Evolutionary conservation across 257 asterid species (phyloP).

Genomic region (Haberlea rhodopensis): DNA sequence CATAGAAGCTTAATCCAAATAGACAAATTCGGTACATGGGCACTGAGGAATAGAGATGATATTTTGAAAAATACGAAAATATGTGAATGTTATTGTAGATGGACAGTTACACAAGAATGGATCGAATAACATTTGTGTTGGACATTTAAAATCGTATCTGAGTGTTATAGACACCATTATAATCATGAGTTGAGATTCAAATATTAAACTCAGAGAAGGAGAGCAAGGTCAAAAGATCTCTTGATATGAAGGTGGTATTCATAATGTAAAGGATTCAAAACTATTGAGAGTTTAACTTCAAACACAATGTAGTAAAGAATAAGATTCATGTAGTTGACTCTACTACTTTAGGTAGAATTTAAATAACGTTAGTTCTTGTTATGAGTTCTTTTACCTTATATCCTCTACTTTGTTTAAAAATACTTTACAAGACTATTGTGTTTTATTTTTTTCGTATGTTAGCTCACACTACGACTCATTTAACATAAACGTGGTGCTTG

Average conservation of each 20-base stretch:
- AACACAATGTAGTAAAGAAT: neutral
- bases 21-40: neutral
- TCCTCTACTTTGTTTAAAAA: no score
- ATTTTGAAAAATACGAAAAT: neutral
- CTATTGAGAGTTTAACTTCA: no score
- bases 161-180: no score
- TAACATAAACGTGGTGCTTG: conserved; percentile 21
- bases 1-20: neutral
- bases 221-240: no score
- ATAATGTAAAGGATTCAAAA: no score
- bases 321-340: neutral
- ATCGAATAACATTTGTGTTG: neutral
- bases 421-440: no score
- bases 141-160: no score
- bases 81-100: neutral
- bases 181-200: no score
- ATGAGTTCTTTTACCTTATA: no score
- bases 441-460: neutral
- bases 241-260: no score
- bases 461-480: neutral
- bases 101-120: neutral
- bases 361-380: no score
- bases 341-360: neutral
- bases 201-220: no score
- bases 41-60: neutral